Conservation (phyloP, 23 red algal genomes). For the Gracilaria gracilis region DNA sequence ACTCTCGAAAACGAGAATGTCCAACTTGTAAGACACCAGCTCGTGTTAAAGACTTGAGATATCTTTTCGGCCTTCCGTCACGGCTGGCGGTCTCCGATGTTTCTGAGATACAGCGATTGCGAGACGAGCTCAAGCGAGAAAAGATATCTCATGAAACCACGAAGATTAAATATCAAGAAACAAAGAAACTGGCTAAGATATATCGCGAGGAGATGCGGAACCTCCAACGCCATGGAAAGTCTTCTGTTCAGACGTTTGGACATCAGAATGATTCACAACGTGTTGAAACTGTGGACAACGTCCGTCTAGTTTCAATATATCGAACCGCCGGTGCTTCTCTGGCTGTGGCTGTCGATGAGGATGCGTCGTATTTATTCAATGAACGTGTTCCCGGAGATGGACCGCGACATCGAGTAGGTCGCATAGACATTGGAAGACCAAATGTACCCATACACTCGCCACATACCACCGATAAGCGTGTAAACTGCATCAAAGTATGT, state of each 20-base stretch:
- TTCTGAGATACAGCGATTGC: conserved; percentile 27
- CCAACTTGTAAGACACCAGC: conserved; percentile 66
- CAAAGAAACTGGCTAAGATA: conserved; percentile 18
- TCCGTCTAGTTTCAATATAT: background rate
- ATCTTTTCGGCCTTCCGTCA: conserved; percentile 38
- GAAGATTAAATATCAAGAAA: conserved; percentile 44
- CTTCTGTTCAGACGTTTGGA: conserved; percentile 26
- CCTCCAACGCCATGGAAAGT: background rate
- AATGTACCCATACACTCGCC: conserved; percentile 15
- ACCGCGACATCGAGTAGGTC: conserved; percentile 4
- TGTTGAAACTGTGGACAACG: background rate
- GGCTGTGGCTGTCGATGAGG: conserved; percentile 32
- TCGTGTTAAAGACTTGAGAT: conserved; percentile 53
- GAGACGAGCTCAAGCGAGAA: conserved; percentile 32
- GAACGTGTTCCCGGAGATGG: conserved; percentile 21
- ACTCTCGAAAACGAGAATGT: conserved; percentile 36
- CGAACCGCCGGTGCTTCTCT: conserved; percentile 36
- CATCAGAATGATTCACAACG: background rate
- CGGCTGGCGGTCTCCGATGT: conserved; percentile 30
- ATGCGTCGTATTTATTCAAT: conserved; percentile 40
- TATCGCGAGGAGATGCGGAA: conserved; percentile 1
- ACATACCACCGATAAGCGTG: background rate
- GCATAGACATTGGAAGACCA: conserved; percentile 38
- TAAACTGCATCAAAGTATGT: conserved; percentile 52
- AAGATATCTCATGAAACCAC: conserved; percentile 35